Conservation (phyloP, 208 protist species). For the Leishmania guyanensis region DNA sequence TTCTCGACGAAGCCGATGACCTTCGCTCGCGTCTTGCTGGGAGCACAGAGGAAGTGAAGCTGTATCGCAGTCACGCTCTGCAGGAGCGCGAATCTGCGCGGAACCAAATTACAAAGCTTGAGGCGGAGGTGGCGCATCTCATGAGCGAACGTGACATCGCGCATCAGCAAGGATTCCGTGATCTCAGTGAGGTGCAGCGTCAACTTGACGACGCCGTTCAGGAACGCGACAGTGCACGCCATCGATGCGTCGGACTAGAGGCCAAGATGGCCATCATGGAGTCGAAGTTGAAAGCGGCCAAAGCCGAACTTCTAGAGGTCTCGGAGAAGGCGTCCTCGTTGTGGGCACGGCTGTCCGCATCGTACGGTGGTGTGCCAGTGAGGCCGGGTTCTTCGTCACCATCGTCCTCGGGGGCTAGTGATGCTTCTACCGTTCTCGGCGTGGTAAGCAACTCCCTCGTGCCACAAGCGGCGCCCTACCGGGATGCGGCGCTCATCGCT, state of each 20-base stretch:
- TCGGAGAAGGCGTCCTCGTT: slow-evolving; percentile 10
- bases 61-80: background rate
- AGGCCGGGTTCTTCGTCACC: background rate
- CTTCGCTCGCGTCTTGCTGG: background rate
- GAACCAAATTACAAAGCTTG: background rate
- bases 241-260: background rate
- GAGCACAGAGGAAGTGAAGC: background rate
- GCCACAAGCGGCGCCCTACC: too few species aligned
- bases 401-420: background rate
- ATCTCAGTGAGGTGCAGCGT: too few species aligned
- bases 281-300: slow-evolving; percentile 6
- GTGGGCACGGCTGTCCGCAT: background rate
- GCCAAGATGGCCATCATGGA: slow-evolving; percentile 10
- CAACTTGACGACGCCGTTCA: slow-evolving; percentile 1
- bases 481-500: slow-evolving; percentile 6
- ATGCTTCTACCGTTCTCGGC: background rate
- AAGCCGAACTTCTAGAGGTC: slow-evolving; percentile 4
- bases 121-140: slow-evolving; percentile 1
- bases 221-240: slow-evolving; percentile 5
- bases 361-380: background rate
- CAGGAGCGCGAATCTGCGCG: background rate
- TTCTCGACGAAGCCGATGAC: too few species aligned
- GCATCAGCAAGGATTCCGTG: too few species aligned
- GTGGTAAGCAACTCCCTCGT: background rate
- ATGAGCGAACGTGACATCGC: background rate